Conservation (phyloP, 2,329 filamentous ascomycete species). For the Penicillium sp. region DNA sequence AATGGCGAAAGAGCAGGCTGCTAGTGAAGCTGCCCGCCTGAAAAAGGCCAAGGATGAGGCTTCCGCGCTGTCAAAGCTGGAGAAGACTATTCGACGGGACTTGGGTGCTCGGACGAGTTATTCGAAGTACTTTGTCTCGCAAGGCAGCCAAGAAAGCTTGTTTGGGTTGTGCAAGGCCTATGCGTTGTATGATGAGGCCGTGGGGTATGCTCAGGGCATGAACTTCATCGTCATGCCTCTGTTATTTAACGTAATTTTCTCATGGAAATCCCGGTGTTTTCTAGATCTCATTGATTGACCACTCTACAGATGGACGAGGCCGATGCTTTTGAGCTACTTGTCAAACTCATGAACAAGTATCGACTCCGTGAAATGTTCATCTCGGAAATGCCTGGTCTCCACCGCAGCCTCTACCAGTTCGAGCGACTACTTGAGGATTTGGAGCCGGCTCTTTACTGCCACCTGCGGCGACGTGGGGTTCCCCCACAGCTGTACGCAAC, state of each 20-base stretch:
- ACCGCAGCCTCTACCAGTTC: constrained; percentile 92
- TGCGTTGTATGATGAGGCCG: constrained; percentile 89
- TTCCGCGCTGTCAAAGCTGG: constrained; percentile 76
- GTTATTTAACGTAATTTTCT: constrained; percentile 78
- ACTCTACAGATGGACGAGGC: constrained; percentile 82
- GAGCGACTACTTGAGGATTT: constrained; percentile 91
- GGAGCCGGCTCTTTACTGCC: constrained; percentile 92
- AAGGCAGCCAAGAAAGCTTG: constrained; percentile 88
- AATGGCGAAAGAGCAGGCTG: constrained; percentile 68
- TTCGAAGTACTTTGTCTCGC: constrained; percentile 91
- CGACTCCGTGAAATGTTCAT: constrained; percentile 90
- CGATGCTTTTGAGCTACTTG: constrained; percentile 92
- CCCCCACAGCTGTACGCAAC: constrained; percentile 94
- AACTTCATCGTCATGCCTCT: constrained; percentile 98
- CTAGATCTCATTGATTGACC: constrained; percentile 13
- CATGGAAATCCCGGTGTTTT: not conserved
- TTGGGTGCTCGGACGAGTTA: constrained; percentile 92
- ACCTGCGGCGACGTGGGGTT: constrained; percentile 85
- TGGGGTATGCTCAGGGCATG: constrained; percentile 98
- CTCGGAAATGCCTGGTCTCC: constrained; percentile 94
- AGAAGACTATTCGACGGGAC: constrained; percentile 90
- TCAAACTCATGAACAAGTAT: constrained; percentile 96
- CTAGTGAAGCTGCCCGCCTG: constrained; percentile 70
- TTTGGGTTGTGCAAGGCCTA: constrained; percentile 98
- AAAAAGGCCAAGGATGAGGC: constrained; percentile 81